A percentile compares a stretch with the other conserved stretches of the same genome.
These are phyloP conservation scores for Entamoeba moshkovskii DNA, from an alignment of 208 protist species.

Conservation along the genomic window DNA sequence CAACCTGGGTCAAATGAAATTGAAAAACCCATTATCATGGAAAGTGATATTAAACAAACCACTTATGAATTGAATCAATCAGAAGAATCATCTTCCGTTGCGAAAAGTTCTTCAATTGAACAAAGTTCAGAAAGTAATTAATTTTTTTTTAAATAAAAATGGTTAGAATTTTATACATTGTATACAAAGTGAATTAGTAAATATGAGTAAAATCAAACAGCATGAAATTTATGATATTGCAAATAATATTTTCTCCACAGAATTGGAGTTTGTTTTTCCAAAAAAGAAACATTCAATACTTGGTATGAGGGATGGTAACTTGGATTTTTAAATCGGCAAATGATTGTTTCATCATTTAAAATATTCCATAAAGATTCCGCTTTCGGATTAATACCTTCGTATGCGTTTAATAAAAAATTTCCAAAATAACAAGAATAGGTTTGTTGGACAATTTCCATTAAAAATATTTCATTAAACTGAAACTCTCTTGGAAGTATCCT, in stretches of 20 bases:
- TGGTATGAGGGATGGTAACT: neutral
- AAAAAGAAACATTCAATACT: neutral
- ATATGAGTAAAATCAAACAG: neutral
- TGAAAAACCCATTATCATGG: too few relatives aligned
- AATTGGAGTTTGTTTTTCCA: neutral
- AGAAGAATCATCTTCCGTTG: too few relatives aligned
- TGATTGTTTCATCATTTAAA: neutral
- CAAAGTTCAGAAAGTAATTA: too few relatives aligned
- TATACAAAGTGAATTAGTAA: too few relatives aligned
- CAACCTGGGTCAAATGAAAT: too few relatives aligned
- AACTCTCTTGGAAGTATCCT: constrained; percentile 35
- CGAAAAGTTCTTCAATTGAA: too few relatives aligned
- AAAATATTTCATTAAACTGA: constrained; percentile 44
- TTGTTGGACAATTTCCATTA: constrained; percentile 37
- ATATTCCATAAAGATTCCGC: neutral
- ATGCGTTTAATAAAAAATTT: constrained; percentile 40
- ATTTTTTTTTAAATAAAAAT: too few relatives aligned
- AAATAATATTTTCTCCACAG: neutral
- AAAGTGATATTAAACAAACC: too few relatives aligned
- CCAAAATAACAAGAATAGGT: constrained; percentile 21
- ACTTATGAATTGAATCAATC: too few relatives aligned
- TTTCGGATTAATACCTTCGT: neutral
- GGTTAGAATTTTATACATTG: too few relatives aligned
- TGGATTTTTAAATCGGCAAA: neutral
- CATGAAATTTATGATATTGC: neutral